phyloP scores from a whole-genome alignment of 768 basidiomycete genomes.

The Psilocybe tampanensis region DNA sequence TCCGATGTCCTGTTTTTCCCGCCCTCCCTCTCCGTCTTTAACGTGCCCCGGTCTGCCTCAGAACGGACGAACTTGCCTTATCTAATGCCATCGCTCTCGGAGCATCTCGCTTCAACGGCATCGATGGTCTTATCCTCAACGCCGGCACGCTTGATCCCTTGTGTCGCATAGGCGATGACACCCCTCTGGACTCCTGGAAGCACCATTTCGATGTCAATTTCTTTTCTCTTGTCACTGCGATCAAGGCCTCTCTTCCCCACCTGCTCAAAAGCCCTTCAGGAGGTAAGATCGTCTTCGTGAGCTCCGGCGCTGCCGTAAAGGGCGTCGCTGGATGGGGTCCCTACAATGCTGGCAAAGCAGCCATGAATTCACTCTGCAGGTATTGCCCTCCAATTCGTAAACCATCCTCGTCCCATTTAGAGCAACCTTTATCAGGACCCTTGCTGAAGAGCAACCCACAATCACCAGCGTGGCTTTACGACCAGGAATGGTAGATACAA shows the following conservation, averaged over 20 bases:
- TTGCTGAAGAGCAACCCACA: conserved; percentile 82
- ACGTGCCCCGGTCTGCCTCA: conserved; percentile 29
- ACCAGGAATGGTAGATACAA: conserved; percentile 88
- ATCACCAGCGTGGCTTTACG: conserved; percentile 77
- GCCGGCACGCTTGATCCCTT: conserved; percentile 81
- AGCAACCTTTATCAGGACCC: conserved; percentile 52
- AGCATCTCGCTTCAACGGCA: conserved; percentile 52
- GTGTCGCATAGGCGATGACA: conserved; percentile 53
- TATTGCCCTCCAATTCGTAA: conserved; percentile 23
- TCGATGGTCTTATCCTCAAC: conserved; percentile 84
- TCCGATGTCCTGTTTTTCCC: conserved; percentile 20
- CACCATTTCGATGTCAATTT: conserved; percentile 84
- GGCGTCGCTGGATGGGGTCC: conserved; percentile 74
- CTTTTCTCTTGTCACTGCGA: conserved; percentile 75
- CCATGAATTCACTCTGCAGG: conserved; percentile 86
- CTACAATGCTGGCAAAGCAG: conserved; percentile 86
- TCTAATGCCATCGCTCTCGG: conserved; percentile 57
- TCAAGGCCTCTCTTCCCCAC: conserved; percentile 68
- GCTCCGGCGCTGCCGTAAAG: conserved; percentile 81
- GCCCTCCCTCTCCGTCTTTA: conserved; percentile 10
- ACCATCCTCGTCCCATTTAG: neutral
- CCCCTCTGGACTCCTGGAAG: conserved; percentile 64
- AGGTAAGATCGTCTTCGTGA: conserved; percentile 79
- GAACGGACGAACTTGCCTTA: conserved; percentile 59
- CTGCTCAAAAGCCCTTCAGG: conserved; percentile 60